Evolutionary conservation across 331 rosid species (phyloP), one percentile per base, ranked within the genome.

Genomic region (Stylosanthes scabra): DNA sequence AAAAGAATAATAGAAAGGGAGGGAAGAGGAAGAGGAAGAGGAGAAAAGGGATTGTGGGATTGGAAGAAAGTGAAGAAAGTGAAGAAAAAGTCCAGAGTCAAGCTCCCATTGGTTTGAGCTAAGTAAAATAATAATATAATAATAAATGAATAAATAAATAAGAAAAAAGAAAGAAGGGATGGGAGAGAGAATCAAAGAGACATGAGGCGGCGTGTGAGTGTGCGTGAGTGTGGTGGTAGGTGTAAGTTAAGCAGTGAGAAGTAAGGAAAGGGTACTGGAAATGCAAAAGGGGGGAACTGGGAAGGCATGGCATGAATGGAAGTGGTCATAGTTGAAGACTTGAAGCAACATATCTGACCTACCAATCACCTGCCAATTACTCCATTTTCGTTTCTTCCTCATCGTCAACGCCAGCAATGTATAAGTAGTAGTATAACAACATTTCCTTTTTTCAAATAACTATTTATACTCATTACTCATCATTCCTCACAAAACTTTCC

Each of bases 51-150:
- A 8, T 34, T 46, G 5, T 56, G 61, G 72, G 59, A 14, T 45
- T 42, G 71, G 68, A 49, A 63, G 60, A 67, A 40, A 58, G 75
- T 39, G 68, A 49, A 63, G 60, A 67, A 40, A 58, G 75, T 39
- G 78, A 74, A 74, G 78, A 65, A 78, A 74, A 78, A 28, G 76
- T 78, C 86, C 78, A 83, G 14, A 55, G 42, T 41, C 68, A 74
- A 51, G 42, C 5, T 8, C 60, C 50, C 14, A 63, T 47, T 68
- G 77, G 71, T 34, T 34, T 77, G 6, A 51, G 57, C 57, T 45
- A 65, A 58, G 28, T 31, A 70, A 42, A 14, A 41, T 45, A 50
- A 12, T 49, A 42, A 71, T 13, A 59, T 41, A 66, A 9, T 51
- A 56, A 25, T 14, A 51, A 51, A 51, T 16, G 40, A 56, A 25